Evolutionary conservation across 768 basidiomycete genomes (phyloP).

Genomic region (Cystobasidium onofrii): DNA sequence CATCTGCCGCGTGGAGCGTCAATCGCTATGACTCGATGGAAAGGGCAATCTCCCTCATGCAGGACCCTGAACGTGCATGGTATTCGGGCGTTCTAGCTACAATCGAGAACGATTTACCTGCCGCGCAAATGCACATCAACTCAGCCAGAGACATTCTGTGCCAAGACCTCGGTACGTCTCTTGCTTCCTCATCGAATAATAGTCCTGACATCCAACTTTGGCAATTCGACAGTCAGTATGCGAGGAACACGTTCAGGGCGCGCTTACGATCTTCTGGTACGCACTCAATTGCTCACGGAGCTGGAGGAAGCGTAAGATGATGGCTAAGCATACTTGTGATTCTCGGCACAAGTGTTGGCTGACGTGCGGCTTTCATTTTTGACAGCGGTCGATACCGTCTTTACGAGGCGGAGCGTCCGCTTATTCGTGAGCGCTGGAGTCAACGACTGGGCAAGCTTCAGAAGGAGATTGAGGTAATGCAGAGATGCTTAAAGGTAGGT

Average conservation of each 20-base stretch:
- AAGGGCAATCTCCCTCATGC: background rate
- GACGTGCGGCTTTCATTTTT: too few species aligned
- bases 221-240: conserved; percentile 2
- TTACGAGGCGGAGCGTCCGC: background rate
- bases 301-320: conserved; percentile 27
- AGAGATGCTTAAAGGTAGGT: background rate
- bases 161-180: background rate
- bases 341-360: too few species aligned
- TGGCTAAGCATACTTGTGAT: background rate
- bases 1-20: conserved; percentile 25
- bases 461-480: conserved; percentile 7
- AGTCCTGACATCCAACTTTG: background rate
- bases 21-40: background rate
- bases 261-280: conserved; percentile 19
- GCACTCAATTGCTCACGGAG: conserved; percentile 27
- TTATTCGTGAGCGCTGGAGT: conserved; percentile 2
- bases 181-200: background rate
- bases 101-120: background rate
- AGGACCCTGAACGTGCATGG: background rate
- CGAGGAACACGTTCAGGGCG: conserved; percentile 9
- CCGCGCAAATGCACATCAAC: background rate
- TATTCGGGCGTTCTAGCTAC: conserved; percentile 7
- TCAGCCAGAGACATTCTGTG: conserved; percentile 15
- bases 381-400: background rate
- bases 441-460: background rate